Base-by-base conservation (phyloP, 2,329 filamentous ascomycete genomes). In the Exophiala sp. region DNA sequence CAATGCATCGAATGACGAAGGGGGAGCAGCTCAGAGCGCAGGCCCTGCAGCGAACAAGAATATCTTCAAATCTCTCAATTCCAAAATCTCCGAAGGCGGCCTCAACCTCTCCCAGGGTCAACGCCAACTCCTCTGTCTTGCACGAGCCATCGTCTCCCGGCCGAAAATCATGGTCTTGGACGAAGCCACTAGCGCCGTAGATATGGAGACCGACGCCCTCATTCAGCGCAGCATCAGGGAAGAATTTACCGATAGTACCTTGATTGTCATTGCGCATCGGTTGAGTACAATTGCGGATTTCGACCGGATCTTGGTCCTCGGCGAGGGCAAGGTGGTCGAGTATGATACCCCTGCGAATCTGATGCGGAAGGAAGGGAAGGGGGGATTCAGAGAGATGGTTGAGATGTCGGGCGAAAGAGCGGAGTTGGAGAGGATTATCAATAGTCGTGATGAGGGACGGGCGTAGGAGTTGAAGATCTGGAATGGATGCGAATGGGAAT, bases 121-220 rank as follows among this genome's bases (percentile, higher is more conserved):
- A 65, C 77, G 85, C 2, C 85, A 89, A 65, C 80, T 88, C 0
- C 76, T 89, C 30, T 88, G 84, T 61, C 78, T 88, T 2, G 85
- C 85, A 1, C 81, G 81, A 43, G 85, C 82, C 43, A 87, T 88
- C 58, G 80, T 88, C 19, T 76, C 80, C 0, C 76, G 82, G 0
- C 85, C 86, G 2, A 84, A 85, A 63, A 81, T 91, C 59, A 85
- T 91, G 78, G 80, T 90, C 1, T 76, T 90, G 1, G 86, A 91
- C 63, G 86, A 90, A 68, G 86, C 86, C 0, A 91, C 86, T 0
- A 83, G 79, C 2, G 85, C 86, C 0, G 85, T 90, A 2, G 86
- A 89, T 65, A 87, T 88, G 82, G 73, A 76, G 34, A 89, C 86
- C 0, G 86, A 90, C 63, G 71, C 76, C 1, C 74, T 87, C 21